Percentiles rank a stretch among this genome's conserved stretches.
These are phyloP conservation scores for Colletotrichum tamarilloi DNA, from an alignment of 2,329 filamentous ascomycete genomes.

Conservation along the genomic window DNA sequence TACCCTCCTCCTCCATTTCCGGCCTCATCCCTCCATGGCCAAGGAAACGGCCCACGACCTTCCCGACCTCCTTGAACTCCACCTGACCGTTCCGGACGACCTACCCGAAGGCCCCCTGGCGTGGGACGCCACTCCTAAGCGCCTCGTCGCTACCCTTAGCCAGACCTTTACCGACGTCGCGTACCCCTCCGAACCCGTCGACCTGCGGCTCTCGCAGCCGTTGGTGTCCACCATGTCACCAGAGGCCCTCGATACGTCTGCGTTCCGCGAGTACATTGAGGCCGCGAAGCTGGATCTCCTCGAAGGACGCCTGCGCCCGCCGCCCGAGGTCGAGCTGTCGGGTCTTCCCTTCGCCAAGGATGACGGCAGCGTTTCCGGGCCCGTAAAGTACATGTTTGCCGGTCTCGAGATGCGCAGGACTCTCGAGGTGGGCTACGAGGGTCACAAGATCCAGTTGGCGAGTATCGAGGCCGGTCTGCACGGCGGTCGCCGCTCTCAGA, in stretches of 20 bases:
- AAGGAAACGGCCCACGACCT: neutral
- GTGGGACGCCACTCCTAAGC: slow-evolving; percentile 38
- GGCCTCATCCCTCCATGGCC: neutral
- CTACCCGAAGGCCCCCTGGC: slow-evolving; percentile 30
- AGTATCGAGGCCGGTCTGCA: slow-evolving; percentile 63
- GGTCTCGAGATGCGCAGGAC: slow-evolving; percentile 64
- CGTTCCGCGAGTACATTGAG: slow-evolving; percentile 56
- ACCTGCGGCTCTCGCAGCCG: slow-evolving; percentile 58
- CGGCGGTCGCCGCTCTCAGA: slow-evolving; percentile 61
- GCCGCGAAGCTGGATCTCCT: slow-evolving; percentile 58
- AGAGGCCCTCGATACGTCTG: slow-evolving; percentile 38
- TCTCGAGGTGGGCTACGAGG: slow-evolving; percentile 53
- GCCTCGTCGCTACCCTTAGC: slow-evolving; percentile 52
- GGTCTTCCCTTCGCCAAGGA: neutral
- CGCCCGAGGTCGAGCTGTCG: slow-evolving; percentile 42
- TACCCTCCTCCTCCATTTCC: slow-evolving; percentile 59
- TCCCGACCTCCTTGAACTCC: slow-evolving; percentile 34
- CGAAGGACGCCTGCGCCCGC: slow-evolving; percentile 54
- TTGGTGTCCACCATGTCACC: slow-evolving; percentile 41
- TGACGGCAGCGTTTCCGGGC: neutral
- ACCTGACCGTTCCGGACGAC: slow-evolving; percentile 28
- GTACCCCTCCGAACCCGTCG: slow-evolving; percentile 58
- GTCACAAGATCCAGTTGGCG: slow-evolving; percentile 61
- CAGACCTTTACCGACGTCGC: slow-evolving; percentile 55
- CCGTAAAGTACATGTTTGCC: slow-evolving; percentile 51